These are phyloP conservation scores for Murraya koenigii DNA, from an alignment of 345 rosid species.

Conservation along the genomic window DNA sequence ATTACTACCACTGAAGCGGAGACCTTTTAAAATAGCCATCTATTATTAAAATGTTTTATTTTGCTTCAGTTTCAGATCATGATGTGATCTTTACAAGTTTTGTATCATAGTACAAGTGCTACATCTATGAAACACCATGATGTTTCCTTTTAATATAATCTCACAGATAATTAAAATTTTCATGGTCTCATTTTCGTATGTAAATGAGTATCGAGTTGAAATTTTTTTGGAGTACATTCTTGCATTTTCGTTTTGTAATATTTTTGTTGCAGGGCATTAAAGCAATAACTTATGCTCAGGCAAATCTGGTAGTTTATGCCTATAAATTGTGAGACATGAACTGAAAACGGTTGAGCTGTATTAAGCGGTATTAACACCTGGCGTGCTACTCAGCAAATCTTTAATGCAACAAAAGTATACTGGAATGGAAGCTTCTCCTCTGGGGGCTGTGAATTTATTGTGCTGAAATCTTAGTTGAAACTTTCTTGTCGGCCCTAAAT, in stretches of 20 bases:
- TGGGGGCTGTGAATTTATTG: neutral
- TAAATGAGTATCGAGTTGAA: neutral
- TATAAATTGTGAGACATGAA: neutral
- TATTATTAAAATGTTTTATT: neutral
- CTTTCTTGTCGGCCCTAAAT: too few relatives aligned
- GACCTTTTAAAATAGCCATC: neutral
- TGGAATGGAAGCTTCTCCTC: neutral
- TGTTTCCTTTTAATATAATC: neutral
- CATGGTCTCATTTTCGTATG: neutral
- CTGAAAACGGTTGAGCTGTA: neutral
- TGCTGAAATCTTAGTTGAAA: neutral
- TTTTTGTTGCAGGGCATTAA: neutral
- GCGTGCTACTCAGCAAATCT: neutral
- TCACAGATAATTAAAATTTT: neutral
- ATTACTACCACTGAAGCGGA: neutral
- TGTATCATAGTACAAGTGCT: neutral
- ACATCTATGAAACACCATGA: neutral
- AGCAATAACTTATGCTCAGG: neutral
- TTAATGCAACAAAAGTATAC: neutral
- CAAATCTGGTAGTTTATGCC: neutral
- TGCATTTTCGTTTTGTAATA: neutral
- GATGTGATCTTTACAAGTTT: neutral
- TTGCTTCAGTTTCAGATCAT: neutral
- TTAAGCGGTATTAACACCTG: neutral
- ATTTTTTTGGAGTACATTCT: neutral